phyloP scores from a whole-genome alignment of 768 basidiomycete species.

The Scleroderma citrinum region DNA sequence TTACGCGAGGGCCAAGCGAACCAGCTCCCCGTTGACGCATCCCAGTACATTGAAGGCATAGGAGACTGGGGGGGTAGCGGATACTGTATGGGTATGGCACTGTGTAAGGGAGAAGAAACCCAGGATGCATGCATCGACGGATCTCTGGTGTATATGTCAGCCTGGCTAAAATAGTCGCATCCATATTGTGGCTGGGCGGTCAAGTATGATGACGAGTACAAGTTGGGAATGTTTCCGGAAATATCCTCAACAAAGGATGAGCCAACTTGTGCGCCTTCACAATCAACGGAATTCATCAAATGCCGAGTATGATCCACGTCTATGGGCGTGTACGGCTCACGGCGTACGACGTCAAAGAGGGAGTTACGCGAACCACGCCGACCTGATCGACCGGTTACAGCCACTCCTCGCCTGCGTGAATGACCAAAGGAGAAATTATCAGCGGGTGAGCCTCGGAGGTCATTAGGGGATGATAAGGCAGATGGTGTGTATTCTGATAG shows the following conservation, averaged over 20 bases:
- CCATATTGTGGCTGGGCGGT: constrained; percentile 19
- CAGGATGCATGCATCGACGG: constrained; percentile 20
- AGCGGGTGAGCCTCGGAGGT: constrained; percentile 10
- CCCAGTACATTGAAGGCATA: constrained; percentile 26
- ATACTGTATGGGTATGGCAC: constrained; percentile 19
- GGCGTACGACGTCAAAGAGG: constrained; percentile 34
- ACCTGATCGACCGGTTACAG: constrained; percentile 19
- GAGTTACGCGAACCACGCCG: constrained; percentile 33
- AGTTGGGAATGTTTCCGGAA: constrained; percentile 20
- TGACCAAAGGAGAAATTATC: constrained; percentile 13
- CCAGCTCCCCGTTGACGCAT: constrained; percentile 24
- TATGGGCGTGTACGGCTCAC: constrained; percentile 18
- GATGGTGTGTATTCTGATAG: constrained; percentile 16
- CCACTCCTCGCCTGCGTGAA: constrained; percentile 9
- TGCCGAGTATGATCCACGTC: constrained; percentile 17
- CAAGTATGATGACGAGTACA: constrained; percentile 17
- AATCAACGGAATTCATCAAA: constrained; percentile 12
- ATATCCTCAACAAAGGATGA: constrained; percentile 14
- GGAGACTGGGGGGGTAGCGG: constrained; percentile 23
- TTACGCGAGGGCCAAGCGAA: constrained; percentile 24
- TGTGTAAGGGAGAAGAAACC: constrained; percentile 22
- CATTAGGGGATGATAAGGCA: constrained; percentile 12
- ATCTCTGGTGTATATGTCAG: constrained; percentile 20
- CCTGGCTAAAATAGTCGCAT: constrained; percentile 22
- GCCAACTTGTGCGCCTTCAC: constrained; percentile 20